phyloP scores from a whole-genome alignment of 2,329 filamentous ascomycete species.

The Botrytis hyacinthi region DNA sequence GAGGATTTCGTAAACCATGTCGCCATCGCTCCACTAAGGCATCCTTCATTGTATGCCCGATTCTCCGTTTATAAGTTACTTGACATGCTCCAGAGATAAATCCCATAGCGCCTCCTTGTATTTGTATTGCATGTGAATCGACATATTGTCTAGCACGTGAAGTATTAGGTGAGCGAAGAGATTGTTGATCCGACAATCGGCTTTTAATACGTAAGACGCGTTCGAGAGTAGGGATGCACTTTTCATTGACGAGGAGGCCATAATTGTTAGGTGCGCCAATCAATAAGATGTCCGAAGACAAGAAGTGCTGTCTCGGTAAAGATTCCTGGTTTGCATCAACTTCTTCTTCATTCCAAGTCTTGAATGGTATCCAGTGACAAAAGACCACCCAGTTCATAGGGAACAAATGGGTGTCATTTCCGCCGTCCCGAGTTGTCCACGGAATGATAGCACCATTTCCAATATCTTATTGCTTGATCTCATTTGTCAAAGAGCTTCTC shows the following conservation, averaged over 20 bases:
- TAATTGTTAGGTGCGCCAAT: conserved; percentile 6
- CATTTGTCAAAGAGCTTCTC: background rate
- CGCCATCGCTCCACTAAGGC: conserved; percentile 24
- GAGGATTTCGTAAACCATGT: conserved; percentile 20
- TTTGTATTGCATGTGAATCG: conserved; percentile 24
- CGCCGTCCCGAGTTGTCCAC: conserved; percentile 3
- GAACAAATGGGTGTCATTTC: too few species aligned
- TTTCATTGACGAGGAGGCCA: conserved; percentile 4
- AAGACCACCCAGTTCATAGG: background rate
- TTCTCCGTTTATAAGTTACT: conserved; percentile 24
- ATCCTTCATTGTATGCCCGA: conserved; percentile 25
- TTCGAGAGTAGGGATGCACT: background rate
- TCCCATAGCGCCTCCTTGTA: conserved; percentile 21
- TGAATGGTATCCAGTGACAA: conserved; percentile 8
- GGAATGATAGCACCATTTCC: conserved; percentile 27
- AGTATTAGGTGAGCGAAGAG: conserved; percentile 22
- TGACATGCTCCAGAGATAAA: conserved; percentile 20
- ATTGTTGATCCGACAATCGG: conserved; percentile 17
- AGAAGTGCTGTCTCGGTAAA: background rate
- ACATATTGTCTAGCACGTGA: conserved; percentile 19
- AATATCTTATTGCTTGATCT: conserved; percentile 25
- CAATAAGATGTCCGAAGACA: background rate
- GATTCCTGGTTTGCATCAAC: background rate
- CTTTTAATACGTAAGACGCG: conserved; percentile 19
- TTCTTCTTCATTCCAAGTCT: background rate